Evolutionary conservation across 352 stramenopile genomes (phyloP).

Genomic region (Globisporangium lucens): DNA sequence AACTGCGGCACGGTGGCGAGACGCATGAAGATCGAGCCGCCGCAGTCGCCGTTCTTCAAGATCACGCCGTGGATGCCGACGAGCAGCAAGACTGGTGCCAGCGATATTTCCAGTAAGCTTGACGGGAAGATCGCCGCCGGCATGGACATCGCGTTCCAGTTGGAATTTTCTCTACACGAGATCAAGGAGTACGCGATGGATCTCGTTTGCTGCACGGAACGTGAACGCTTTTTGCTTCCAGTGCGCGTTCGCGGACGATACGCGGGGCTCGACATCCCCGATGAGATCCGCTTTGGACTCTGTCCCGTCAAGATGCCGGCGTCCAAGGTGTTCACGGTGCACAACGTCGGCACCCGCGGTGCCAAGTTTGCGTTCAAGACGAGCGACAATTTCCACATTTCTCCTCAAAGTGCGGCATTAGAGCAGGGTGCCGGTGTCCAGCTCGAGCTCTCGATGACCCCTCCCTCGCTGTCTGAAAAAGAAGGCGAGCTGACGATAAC

Average conservation of each 20-base stretch:
- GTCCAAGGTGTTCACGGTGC: constrained; percentile 79
- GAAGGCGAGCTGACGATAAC: constrained; percentile 79
- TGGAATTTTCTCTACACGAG: constrained; percentile 91
- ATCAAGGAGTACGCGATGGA: constrained; percentile 86
- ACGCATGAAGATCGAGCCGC: constrained; percentile 85
- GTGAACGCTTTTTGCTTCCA: constrained; percentile 93
- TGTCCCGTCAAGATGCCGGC: constrained; percentile 87
- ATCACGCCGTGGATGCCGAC: constrained; percentile 31
- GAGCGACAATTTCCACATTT: constrained; percentile 61
- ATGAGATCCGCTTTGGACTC: constrained; percentile 83
- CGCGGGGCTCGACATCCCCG: constrained; percentile 88
- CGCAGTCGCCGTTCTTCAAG: constrained; percentile 88
- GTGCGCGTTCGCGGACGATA: constrained; percentile 81
- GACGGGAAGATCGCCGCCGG: constrained; percentile 88
- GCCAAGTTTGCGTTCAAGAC: constrained; percentile 75
- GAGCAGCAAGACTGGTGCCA: not conserved
- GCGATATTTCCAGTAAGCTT: constrained; percentile 17
- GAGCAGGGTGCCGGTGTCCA: constrained; percentile 66
- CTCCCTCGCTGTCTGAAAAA: constrained; percentile 32
- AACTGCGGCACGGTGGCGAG: constrained; percentile 91
- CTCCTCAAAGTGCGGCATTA: constrained; percentile 60
- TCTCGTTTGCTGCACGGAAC: constrained; percentile 92
- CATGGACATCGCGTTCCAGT: constrained; percentile 91
- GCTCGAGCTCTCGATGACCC: constrained; percentile 67
- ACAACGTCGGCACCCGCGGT: constrained; percentile 84